phyloP scores from a whole-genome alignment of 2,329 filamentous ascomycete genomes.

The Herpotrichia juniperi region DNA sequence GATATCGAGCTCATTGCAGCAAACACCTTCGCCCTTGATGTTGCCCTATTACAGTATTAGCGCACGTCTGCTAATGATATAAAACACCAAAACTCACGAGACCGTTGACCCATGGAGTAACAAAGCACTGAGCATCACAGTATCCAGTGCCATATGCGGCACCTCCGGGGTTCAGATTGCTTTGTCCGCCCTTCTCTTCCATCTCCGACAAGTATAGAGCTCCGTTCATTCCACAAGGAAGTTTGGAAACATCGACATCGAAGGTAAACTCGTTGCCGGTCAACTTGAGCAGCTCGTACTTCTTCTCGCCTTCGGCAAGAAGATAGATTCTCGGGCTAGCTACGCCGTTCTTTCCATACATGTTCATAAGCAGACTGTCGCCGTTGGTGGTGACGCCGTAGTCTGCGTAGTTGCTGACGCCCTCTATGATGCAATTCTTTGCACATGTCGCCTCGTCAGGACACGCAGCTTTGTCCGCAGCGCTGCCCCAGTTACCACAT shows the following conservation, averaged over 20 bases:
- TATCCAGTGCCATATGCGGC: conserved; percentile 68
- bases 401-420: conserved; percentile 59
- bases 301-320: conserved; percentile 62
- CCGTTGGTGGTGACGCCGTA: conserved; percentile 61
- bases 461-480: conserved; percentile 53
- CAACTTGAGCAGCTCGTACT: conserved; percentile 70
- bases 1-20: conserved; percentile 63
- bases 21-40: conserved; percentile 52
- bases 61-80: conserved; percentile 25
- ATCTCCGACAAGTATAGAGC: conserved; percentile 49
- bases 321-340: conserved; percentile 66
- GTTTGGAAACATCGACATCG: conserved; percentile 65
- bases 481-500: conserved; percentile 40
- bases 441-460: conserved; percentile 58
- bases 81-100: conserved; percentile 32
- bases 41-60: conserved; percentile 50
- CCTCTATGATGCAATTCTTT: conserved; percentile 62
- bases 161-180: conserved; percentile 53
- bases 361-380: conserved; percentile 54
- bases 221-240: conserved; percentile 51
- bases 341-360: conserved; percentile 45
- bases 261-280: conserved; percentile 74
- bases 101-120: conserved; percentile 45
- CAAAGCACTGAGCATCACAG: conserved; percentile 53
- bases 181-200: conserved; percentile 44